phyloP scores from a whole-genome alignment of 306 rosid species.

The Prunus persica region DNA sequence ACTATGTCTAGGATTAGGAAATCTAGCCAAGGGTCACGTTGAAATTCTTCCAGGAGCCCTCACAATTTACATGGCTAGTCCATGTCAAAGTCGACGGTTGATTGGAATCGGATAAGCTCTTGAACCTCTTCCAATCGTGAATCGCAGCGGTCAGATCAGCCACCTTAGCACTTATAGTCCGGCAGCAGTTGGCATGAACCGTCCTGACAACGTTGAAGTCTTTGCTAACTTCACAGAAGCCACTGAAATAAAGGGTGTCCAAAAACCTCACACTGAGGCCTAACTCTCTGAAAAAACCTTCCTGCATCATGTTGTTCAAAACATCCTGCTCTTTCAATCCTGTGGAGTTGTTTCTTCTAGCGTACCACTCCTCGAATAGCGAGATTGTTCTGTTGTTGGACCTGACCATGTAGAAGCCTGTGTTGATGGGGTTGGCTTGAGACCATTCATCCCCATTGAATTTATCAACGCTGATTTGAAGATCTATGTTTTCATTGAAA shows the following conservation, averaged over 20 bases:
- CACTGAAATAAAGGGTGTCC: conserved; percentile 30
- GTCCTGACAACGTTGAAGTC: too few relatives aligned
- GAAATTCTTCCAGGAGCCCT: neutral
- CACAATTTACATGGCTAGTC: conserved; percentile 6
- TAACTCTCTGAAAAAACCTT: conserved; percentile 8
- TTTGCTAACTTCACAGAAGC: conserved; percentile 16
- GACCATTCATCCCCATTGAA: conserved; percentile 32
- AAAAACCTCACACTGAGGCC: conserved; percentile 18
- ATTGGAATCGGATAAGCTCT: neutral
- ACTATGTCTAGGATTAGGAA: too few relatives aligned
- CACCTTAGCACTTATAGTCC: conserved; percentile 24
- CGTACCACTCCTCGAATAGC: conserved; percentile 31
- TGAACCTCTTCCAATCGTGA: conserved; percentile 30
- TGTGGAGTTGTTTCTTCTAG: conserved; percentile 1
- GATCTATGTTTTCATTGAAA: conserved; percentile 21
- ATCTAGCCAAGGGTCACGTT: neutral
- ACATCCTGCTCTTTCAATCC: conserved; percentile 35
- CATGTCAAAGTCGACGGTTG: conserved; percentile 1
- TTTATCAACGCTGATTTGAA: conserved; percentile 27
- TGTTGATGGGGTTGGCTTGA: conserved; percentile 29
- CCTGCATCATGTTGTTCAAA: conserved; percentile 14
- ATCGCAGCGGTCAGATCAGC: conserved; percentile 15
- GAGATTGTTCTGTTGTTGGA: conserved; percentile 37
- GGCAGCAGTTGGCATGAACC: conserved; percentile 35
- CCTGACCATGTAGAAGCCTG: conserved; percentile 36